Evolutionary conservation across 176 grass and related monocot species (phyloP), one percentile per base, ranked within the genome.

Genomic region (Panicum miliaceum): DNA sequence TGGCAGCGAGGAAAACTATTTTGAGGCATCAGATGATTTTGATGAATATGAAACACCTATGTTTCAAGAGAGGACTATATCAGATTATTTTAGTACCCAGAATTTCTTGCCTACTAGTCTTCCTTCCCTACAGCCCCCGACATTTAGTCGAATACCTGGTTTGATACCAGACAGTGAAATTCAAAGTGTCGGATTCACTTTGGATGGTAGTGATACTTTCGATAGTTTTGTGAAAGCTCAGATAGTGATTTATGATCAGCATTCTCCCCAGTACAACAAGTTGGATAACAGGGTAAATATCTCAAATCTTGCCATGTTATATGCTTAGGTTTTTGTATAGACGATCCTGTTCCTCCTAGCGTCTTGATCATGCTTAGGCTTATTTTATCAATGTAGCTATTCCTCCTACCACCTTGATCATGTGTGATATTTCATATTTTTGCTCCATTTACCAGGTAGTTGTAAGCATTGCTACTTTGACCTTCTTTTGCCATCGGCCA

Each of bases 191-290:
- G 82, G 47, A 79, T 87, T 81, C 78, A 86, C 77, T 64, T 86
- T 61, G 26, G 92, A 89, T 66, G 88, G 47, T 68, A 84, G 63
- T 73, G 56, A 83, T 86, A 90, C 79, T 77, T 95, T 89, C 22
- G 66, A 82, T 79, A 95, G 95, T 92, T 98, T 98, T 89, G 86
- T 98, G 71, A 98, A 98, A 91, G 92, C 92, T 69, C 96, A 98
- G 85, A 88, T 98, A 45, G 85, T 93, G 35, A 89, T 98, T 85
- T 98, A 93, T 82, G 93, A 98, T 84, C 88, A 88, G 85, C 88
- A 89, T 71, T 95, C 96, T 86, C 80, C 91, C 50, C 89, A 91
- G 41, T 98, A 98, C 81, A 95, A 90, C 59, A 92, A 88, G 75
- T 84, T 98, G 80, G 96, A 98, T 64, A 98, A 92, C 50, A 93